Base-by-base conservation (phyloP, 2,329 filamentous ascomycete genomes). In the Davidsoniella australis region DNA sequence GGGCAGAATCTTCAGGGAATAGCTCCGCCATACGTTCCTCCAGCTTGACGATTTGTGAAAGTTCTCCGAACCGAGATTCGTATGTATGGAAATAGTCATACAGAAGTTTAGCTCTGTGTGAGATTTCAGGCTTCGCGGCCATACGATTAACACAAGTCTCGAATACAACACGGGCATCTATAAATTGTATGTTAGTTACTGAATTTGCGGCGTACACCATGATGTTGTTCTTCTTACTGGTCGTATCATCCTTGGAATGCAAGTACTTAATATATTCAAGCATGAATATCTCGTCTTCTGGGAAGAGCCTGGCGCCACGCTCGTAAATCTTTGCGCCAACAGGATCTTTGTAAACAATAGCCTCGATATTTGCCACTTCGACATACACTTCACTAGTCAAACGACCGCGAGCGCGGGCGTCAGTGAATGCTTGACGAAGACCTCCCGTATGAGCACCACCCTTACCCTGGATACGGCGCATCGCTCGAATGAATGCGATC, bases 261-360 rank as follows among this genome's bases (percentile, higher is more conserved):
- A 98, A 69, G 63, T 94, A 91, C 67, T 94, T 95, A 58, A 98
- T 72, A 63, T 98, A 96, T 63, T 96, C 88, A 47, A 98, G 73
- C 55, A 93, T 86, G 64, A 96, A 96, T 51, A 79, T 73, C 62
- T 94, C 88, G 58, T 96, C 89, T 45, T 93, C 85, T 0, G 89
- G 89, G 60, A 96, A 98, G 10, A 98, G 70, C 60, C 86, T 91
- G 55, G 89, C 80, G 17, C 91, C 91, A 42, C 89, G 82, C 61
- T 98, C 91, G 56, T 96, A 94, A 53, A 98, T 96, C 66, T 91
- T 95, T 41, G 83, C 85, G 1, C 88, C 89, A 0, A 91, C 85
- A 0, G 81, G 76, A 58, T 96, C 91, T 60, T 94, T 91, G 64
- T 98, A 98, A 56, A 93, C 93, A 57, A 94, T 81, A 61, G 91